Percentiles rank a stretch among this genome's conserved stretches.
Conservation (phyloP, 306 rosid species). For the Arachis hypogaea region DNA sequence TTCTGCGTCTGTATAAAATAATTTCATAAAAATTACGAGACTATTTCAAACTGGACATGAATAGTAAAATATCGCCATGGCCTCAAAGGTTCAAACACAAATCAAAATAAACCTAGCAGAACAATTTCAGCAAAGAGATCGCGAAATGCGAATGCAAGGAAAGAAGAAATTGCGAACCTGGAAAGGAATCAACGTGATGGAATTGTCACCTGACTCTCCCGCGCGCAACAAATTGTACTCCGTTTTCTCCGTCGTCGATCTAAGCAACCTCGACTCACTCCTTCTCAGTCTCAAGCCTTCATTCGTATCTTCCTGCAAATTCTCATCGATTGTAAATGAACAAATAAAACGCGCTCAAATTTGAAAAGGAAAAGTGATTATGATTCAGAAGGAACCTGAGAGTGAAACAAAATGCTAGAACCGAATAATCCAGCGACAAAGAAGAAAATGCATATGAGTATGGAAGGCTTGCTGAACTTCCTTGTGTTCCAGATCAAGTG, state of each 20-base stretch:
- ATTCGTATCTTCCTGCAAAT: conserved; percentile 33
- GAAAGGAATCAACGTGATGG: conserved; percentile 75
- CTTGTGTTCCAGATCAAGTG: conserved; percentile 52
- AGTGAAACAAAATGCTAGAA: conserved; percentile 53
- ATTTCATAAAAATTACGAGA: background rate
- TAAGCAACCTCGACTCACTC: conserved; percentile 50
- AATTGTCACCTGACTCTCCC: conserved; percentile 79
- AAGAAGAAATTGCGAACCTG: conserved; percentile 60
- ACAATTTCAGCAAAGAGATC: background rate
- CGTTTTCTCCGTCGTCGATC: conserved; percentile 47
- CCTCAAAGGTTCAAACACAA: conserved; percentile 13
- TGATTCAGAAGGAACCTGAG: conserved; percentile 42
- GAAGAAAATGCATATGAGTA: conserved; percentile 65
- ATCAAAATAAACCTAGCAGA: background rate
- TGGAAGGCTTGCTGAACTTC: conserved; percentile 49
- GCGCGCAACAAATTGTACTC: conserved; percentile 46
- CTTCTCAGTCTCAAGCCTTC: conserved; percentile 44
- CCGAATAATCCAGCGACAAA: conserved; percentile 73
- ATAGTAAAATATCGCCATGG: conserved; percentile 19
- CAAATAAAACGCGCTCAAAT: background rate
- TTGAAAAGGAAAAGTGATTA: background rate
- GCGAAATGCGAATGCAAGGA: background rate
- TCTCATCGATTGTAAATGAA: background rate
- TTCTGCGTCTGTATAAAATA: background rate
- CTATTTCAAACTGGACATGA: conserved; percentile 17